These are phyloP conservation scores for Poa annua DNA, from an alignment of 176 grass and related monocot species.

Conservation along the genomic window DNA sequence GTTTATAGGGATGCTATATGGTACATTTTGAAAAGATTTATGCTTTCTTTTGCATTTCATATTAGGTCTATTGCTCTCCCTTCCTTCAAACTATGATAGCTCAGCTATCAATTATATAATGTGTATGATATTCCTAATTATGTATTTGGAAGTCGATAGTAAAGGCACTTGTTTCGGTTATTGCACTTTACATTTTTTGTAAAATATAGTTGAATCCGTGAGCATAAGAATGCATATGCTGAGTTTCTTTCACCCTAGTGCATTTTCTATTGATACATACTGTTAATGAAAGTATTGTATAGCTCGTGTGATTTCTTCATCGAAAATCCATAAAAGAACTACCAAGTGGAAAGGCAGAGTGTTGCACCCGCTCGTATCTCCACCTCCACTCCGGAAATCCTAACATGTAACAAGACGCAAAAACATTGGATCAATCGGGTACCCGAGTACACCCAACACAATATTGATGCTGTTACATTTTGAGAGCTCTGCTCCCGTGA, in stretches of 20 bases:
- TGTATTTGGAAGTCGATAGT: not conserved
- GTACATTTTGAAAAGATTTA: slow-evolving; percentile 19
- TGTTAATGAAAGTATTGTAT: too few relatives aligned
- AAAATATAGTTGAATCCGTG: not conserved
- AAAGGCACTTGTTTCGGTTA: not conserved
- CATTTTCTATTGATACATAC: not conserved
- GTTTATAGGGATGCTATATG: slow-evolving; percentile 20
- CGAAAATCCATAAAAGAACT: too few relatives aligned
- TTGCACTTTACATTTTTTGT: not conserved
- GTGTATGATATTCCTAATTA: slow-evolving; percentile 9
- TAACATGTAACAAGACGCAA: too few relatives aligned
- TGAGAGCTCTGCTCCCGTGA: too few relatives aligned
- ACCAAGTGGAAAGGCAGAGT: too few relatives aligned
- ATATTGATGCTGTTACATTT: too few relatives aligned
- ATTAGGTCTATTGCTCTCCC: slow-evolving; percentile 16
- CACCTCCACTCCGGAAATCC: too few relatives aligned
- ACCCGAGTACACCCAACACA: too few relatives aligned
- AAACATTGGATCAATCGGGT: too few relatives aligned
- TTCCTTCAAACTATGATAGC: slow-evolving; percentile 14
- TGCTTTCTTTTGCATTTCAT: slow-evolving; percentile 22
- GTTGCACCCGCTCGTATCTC: too few relatives aligned
- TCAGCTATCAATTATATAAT: not conserved
- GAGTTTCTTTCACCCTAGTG: not conserved
- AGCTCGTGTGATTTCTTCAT: too few relatives aligned
- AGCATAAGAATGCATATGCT: not conserved